These are phyloP conservation scores for Calocybe cyanea DNA, from an alignment of 768 basidiomycete genomes.

Conservation along the genomic window DNA sequence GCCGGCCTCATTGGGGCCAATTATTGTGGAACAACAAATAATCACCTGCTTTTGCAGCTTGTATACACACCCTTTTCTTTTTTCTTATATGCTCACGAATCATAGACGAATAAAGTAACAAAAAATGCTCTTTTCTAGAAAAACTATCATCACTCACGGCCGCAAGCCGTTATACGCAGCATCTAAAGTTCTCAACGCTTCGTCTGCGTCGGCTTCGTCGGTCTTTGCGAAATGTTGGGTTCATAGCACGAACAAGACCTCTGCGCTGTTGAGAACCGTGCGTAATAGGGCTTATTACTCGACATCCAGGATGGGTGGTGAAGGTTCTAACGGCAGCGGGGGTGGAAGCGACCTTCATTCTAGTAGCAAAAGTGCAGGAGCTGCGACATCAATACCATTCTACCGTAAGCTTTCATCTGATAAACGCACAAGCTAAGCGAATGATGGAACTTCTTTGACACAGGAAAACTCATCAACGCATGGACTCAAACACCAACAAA, in stretches of 20 bases:
- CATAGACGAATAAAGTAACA: conserved; percentile 8
- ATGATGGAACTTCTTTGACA: background rate
- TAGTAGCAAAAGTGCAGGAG: conserved; percentile 21
- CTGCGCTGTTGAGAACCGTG: conserved; percentile 43
- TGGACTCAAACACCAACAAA: conserved; percentile 87
- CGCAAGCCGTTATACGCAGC: conserved; percentile 56
- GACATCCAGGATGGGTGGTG: conserved; percentile 29
- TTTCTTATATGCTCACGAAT: conserved; percentile 10
- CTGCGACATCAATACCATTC: conserved; percentile 33
- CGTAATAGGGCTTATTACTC: conserved; percentile 36
- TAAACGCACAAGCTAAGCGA: conserved; percentile 3
- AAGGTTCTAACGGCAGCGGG: conserved; percentile 20
- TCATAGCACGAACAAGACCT: conserved; percentile 50
- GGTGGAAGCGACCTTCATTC: conserved; percentile 8
- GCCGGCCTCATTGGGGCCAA: conserved; percentile 7
- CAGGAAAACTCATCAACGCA: conserved; percentile 67
- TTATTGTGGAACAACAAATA: too few species aligned
- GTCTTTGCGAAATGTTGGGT: conserved; percentile 50
- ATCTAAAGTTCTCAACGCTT: conserved; percentile 49
- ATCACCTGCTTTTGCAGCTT: too few species aligned
- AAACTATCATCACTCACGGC: conserved; percentile 47
- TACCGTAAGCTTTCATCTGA: conserved; percentile 40
- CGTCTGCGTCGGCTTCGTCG: conserved; percentile 43
- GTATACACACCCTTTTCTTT: background rate
- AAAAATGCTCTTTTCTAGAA: conserved; percentile 48